Base-by-base conservation (phyloP, 352 stramenopile genomes). In the Pythium graminicola region DNA sequence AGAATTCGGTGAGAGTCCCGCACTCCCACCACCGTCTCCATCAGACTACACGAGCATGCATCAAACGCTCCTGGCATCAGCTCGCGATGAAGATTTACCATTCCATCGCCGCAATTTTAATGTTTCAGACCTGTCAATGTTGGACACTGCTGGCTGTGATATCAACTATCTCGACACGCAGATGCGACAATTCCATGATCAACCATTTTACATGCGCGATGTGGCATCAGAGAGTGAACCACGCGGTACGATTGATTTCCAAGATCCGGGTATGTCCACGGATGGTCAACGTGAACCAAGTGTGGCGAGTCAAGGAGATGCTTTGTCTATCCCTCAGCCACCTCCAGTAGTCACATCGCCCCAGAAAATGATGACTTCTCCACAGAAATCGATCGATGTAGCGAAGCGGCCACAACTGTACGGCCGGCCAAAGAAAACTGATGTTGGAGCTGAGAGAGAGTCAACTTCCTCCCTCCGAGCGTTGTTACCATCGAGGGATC, bases 141-240 rank as follows among this genome's bases (percentile, higher is more conserved):
- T 47, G 3, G 74, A 88, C 51, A 82, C 76, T 4, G 65, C 70
- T 10, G 61, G 63, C 20, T 86, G 77, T 33, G 77, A 88, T 57
- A 70, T 64, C 35, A 75, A 68, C 50, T 81, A 78, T 40, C 49
- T 88, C 26, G 77, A 86, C 50, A 69, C 65, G 3, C 74, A 86
- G 29, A 88, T 88, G 77, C 77, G 77, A 8, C 66, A 81, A 43
- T 88, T 88, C 64, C 74, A 88, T 38, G 75, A 78, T 7, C 64
- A 85, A 32, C 73, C 60, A 14, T 68, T 68, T 38, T 57, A 55
- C 22, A 49, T 68, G 54, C 51, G 52, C 4, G 52, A 24, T 2
- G 35, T 24, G 3, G 35, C 22, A 1, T 19, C 27, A 32, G 50
- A 44, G 7, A 54, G 17, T 16, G 47, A 47, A 14, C 45, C 52